A percentile compares a stretch with the other conserved stretches of the same genome.
These are phyloP conservation scores for Roridomyces roridus DNA, from an alignment of 768 basidiomycete genomes.

Conservation along the genomic window DNA sequence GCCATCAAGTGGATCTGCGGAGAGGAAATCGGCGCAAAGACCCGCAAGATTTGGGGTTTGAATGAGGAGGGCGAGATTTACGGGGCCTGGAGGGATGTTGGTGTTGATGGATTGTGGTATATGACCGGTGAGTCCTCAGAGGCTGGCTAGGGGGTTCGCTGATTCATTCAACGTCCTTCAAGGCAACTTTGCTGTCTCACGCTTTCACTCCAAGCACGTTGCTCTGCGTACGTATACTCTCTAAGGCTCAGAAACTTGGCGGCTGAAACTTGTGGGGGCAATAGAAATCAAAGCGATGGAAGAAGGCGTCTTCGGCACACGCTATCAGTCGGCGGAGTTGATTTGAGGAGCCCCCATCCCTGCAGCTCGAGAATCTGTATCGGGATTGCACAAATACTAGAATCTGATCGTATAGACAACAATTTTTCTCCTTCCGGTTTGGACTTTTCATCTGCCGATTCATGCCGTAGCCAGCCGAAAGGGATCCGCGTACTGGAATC, in stretches of 20 bases:
- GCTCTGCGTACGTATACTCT: slow-evolving; percentile 60
- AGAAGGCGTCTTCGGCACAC: background rate
- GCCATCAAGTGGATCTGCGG: too few relatives aligned
- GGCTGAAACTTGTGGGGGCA: background rate
- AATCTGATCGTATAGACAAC: too few relatives aligned
- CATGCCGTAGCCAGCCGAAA: too few relatives aligned
- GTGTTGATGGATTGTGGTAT: slow-evolving; percentile 58
- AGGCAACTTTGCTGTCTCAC: slow-evolving; percentile 62
- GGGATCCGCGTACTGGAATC: too few relatives aligned
- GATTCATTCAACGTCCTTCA: background rate
- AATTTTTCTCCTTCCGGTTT: too few relatives aligned
- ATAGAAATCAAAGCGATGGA: slow-evolving; percentile 19
- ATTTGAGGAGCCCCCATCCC: too few relatives aligned
- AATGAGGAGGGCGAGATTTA: slow-evolving; percentile 67
- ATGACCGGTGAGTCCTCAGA: slow-evolving; percentile 56
- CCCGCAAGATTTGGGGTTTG: slow-evolving; percentile 66
- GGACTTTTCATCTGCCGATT: too few relatives aligned
- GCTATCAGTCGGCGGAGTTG: background rate
- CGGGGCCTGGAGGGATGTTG: slow-evolving; percentile 55
- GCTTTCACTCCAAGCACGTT: slow-evolving; percentile 65
- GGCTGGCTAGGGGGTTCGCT: background rate
- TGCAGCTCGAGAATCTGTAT: too few relatives aligned
- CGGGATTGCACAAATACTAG: too few relatives aligned
- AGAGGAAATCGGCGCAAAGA: slow-evolving; percentile 25
- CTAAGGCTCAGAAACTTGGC: background rate